A percentile compares a stretch with the other conserved stretches of the same genome.
These are phyloP conservation scores for Pugionium dolabratum DNA, from an alignment of 345 rosid species.

Conservation along the genomic window DNA sequence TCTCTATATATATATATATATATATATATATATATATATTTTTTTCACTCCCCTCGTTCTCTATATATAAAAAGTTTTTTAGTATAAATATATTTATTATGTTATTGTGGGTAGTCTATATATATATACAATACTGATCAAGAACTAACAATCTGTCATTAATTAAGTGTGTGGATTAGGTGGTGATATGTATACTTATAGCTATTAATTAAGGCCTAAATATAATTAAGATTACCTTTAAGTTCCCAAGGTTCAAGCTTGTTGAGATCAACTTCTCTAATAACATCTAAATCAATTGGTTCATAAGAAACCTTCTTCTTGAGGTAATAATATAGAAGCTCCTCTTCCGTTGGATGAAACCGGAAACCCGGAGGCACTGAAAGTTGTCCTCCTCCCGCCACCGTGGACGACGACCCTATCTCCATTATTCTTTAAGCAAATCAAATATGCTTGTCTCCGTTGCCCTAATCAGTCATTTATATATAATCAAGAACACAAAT, in stretches of 20 bases:
- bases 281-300: conserved; percentile 91
- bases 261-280: conserved; percentile 95
- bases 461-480: conserved; percentile 19
- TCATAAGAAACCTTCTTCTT: conserved; percentile 96
- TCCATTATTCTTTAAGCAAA: conserved; percentile 34
- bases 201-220: not conserved
- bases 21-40: too few species aligned
- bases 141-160: conserved; percentile 8
- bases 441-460: conserved; percentile 11
- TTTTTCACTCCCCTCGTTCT: too few species aligned
- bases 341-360: conserved; percentile 97
- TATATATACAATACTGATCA: conserved; percentile 14
- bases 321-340: conserved; percentile 87
- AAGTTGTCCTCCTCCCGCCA: conserved; percentile 68
- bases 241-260: conserved; percentile 99
- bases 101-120: not conserved
- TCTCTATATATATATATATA: too few species aligned
- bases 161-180: conserved; percentile 24
- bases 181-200: conserved; percentile 5
- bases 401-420: conserved; percentile 41
- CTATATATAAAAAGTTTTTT: not conserved
- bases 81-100: not conserved
- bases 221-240: conserved; percentile 53
- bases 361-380: conserved; percentile 97
- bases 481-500: conserved; percentile 25